A percentile compares a stretch with the other conserved stretches of the same genome.
These are phyloP conservation scores for Favolaschia claudopus DNA, from an alignment of 768 basidiomycete species.

Conservation along the genomic window DNA sequence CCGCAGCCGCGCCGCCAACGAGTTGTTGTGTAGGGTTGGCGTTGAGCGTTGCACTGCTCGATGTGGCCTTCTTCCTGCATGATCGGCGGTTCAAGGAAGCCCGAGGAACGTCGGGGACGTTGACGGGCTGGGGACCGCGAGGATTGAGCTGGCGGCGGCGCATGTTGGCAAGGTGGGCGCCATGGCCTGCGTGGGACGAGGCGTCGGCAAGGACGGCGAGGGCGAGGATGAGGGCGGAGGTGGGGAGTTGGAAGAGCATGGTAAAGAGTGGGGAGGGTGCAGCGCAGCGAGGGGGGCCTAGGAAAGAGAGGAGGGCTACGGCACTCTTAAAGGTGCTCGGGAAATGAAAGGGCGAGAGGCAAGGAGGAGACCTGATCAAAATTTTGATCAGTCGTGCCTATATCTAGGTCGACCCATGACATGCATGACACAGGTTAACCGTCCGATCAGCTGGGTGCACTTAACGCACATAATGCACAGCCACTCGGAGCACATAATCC, in stretches of 20 bases:
- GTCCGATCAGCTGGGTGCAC: too few relatives aligned
- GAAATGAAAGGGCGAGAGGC: constrained; percentile 18
- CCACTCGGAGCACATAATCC: constrained; percentile 10
- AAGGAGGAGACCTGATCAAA: constrained; percentile 17
- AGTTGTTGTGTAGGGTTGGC: constrained; percentile 7
- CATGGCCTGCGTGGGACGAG: constrained; percentile 25
- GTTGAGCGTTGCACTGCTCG: background rate
- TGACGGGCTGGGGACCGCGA: constrained; percentile 18
- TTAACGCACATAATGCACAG: too few relatives aligned
- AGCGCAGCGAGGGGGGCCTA: constrained; percentile 14
- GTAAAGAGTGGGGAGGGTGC: constrained; percentile 19
- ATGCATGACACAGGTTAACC: background rate
- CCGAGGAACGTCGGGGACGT: background rate
- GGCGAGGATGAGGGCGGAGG: constrained; percentile 30
- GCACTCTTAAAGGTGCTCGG: constrained; percentile 13
- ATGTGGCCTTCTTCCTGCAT: constrained; percentile 11
- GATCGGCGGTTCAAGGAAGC: constrained; percentile 15
- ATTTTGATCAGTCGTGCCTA: background rate
- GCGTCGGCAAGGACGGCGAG: constrained; percentile 31
- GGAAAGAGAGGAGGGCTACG: constrained; percentile 18
- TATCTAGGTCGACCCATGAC: background rate
- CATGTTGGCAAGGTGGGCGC: constrained; percentile 28
- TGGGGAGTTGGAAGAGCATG: constrained; percentile 34
- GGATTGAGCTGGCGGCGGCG: constrained; percentile 35
- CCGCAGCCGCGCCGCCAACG: background rate